Evolutionary conservation across 345 rosid genomes (phyloP).

Genomic region (Moringa oleifera): DNA sequence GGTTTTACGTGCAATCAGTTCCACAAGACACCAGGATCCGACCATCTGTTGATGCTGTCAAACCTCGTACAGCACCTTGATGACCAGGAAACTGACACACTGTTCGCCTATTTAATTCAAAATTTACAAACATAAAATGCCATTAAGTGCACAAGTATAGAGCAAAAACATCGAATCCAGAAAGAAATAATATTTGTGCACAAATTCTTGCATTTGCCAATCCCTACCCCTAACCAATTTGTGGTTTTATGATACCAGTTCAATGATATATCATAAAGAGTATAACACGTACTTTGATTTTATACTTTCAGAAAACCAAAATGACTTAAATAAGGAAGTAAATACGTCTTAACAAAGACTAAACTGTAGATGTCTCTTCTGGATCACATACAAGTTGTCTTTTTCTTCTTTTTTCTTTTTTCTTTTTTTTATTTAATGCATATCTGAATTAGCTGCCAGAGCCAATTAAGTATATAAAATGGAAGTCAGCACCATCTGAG

Average conservation of each 20-base stretch:
- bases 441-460: too few species aligned
- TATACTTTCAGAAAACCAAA: background rate
- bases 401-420: too few species aligned
- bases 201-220: too few species aligned
- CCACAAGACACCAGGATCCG: constrained; percentile 76
- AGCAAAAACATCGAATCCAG: background rate
- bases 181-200: background rate
- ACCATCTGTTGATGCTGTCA: constrained; percentile 90
- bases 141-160: constrained; percentile 1
- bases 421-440: too few species aligned
- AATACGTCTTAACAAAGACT: background rate
- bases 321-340: background rate
- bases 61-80: constrained; percentile 87
- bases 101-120: constrained; percentile 58
- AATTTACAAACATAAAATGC: constrained; percentile 8
- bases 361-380: background rate
- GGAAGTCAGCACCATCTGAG: background rate
- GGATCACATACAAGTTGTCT: background rate
- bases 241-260: too few species aligned
- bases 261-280: too few species aligned
- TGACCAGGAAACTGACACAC: constrained; percentile 91
- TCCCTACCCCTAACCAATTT: too few species aligned
- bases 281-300: too few species aligned
- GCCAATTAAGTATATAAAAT: too few species aligned
- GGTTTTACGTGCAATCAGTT: constrained; percentile 78